phyloP scores from a whole-genome alignment of 306 rosid species.

The Quercus gilva region DNA sequence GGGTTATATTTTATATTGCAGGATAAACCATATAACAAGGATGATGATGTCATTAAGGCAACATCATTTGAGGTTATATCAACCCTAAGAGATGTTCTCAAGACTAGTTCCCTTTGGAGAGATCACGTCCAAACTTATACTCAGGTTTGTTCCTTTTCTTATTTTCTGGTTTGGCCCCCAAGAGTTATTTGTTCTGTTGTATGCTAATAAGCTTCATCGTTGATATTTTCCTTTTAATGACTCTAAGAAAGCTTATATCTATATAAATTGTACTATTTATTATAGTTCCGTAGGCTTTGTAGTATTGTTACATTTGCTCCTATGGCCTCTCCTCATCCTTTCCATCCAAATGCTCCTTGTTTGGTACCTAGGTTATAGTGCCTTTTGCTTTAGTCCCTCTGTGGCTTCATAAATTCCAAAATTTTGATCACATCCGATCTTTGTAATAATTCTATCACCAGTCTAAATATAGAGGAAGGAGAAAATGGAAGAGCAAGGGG shows the following conservation, averaged over 20 bases:
- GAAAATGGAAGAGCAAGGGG: conserved; percentile 26
- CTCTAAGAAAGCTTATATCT: not conserved
- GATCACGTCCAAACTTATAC: conserved; percentile 97
- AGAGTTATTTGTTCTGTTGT: conserved; percentile 19
- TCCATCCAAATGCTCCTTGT: conserved; percentile 1
- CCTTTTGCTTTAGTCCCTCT: conserved; percentile 4
- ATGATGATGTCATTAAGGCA: conserved; percentile 91
- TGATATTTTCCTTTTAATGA: not conserved
- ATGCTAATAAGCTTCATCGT: conserved; percentile 6
- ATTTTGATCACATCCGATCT: conserved; percentile 17
- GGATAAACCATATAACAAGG: conserved; percentile 91
- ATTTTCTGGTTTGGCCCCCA: not conserved
- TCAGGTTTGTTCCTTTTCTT: conserved; percentile 53
- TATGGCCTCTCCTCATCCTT: conserved; percentile 5
- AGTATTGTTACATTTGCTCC: not conserved
- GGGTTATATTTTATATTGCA: conserved; percentile 36
- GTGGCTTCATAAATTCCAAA: conserved; percentile 7
- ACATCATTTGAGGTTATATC: conserved; percentile 97
- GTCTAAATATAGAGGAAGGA: conserved; percentile 27
- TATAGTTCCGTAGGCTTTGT: not conserved
- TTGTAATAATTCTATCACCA: conserved; percentile 24
- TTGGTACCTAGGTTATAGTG: conserved; percentile 13
- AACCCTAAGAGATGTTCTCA: conserved; percentile 90
- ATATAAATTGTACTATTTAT: not conserved
- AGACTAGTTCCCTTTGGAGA: conserved; percentile 99